Evolutionary conservation across 1,284 basidiomycete genomes (phyloP), one percentile per base, ranked within the genome.

Genomic region (Cryptococcus floricola): DNA sequence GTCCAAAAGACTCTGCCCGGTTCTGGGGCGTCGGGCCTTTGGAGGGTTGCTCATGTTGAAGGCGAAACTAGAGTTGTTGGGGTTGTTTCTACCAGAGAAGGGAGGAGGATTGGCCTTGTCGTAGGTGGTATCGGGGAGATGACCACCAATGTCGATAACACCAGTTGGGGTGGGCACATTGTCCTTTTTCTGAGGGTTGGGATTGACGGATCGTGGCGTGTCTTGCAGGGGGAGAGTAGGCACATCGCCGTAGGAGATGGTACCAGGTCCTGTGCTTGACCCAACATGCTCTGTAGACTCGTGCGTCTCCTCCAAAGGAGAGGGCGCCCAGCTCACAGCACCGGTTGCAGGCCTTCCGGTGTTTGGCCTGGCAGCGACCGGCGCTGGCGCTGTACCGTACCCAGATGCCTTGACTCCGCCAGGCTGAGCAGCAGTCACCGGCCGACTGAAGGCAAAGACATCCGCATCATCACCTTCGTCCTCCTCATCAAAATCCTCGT

Each of bases 401-500:
- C 58, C 58, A 14, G 64, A 61, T 9, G 60, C 58, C 25, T 60
- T 44, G 5, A 49, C 50, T 43, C 51, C 61, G 12, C 52, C 42
- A 18, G 66, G 64, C 18, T 62, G 64, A 14, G 67, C 68, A 14
- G 68, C 67, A 0, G 75, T 77, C n/a, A 58, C 52, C 1, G 76
- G 75, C 45, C 73, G 51, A 28, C 65, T 61, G 52, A 78, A 78
- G 0, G 75, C 76, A 53, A 75, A 77, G 6, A 76, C 70, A 14
- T 69, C 66, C 31, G 70, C 68, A 6, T 61, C 62, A 14, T 71
- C 67, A 28, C 66, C 64, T 12, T 65, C 60, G 18, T 67, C 68
- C 23, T 71, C 69, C n/a, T 69, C 67, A 37, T 71, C 67, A 12
- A 19, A 27, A n/a, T 69, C 67, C 28, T 73, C 69, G n/a, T 65